A percentile compares a stretch with the other conserved stretches of the same genome.
These are phyloP conservation scores for Xylaria sp. DNA, from an alignment of 2,329 filamentous ascomycete genomes.

Conservation along the genomic window DNA sequence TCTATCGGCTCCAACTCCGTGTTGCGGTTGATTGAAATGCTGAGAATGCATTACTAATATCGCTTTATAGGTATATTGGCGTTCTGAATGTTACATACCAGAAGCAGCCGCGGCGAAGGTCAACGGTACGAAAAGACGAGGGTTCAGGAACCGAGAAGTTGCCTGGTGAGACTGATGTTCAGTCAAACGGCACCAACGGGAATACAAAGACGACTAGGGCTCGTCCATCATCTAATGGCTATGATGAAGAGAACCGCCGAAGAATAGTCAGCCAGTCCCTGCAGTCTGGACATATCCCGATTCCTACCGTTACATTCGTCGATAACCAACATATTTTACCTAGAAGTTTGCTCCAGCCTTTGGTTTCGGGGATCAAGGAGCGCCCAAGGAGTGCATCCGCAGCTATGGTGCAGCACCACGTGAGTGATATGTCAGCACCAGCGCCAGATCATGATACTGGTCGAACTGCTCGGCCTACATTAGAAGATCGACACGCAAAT, in stretches of 20 bases:
- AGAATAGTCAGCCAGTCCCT: conserved; percentile 79
- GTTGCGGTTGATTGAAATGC: background rate
- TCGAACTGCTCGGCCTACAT: conserved; percentile 51
- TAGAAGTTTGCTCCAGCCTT: conserved; percentile 78
- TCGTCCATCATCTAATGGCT: conserved; percentile 33
- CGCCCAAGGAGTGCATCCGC: conserved; percentile 54
- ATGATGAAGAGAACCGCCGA: conserved; percentile 46
- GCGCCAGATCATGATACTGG: conserved; percentile 31
- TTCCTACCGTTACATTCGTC: conserved; percentile 92
- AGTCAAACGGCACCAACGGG: conserved; percentile 49
- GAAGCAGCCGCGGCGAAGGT: conserved; percentile 77
- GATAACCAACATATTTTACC: conserved; percentile 96
- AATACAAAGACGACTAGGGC: conserved; percentile 31
- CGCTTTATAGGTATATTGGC: conserved; percentile 81
- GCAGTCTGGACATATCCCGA: conserved; percentile 69
- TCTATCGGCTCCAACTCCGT: background rate
- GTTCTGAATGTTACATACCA: conserved; percentile 97
- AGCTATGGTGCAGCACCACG: conserved; percentile 44
- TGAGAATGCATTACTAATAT: conserved; percentile 40
- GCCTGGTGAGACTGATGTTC: conserved; percentile 49
- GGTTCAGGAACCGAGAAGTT: conserved; percentile 45
- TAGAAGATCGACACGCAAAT: conserved; percentile 68
- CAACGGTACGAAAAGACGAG: conserved; percentile 64
- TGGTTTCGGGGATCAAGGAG: conserved; percentile 52
- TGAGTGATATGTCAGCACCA: conserved; percentile 37